A percentile compares a stretch with the other conserved stretches of the same genome.
Conservation (phyloP, 2,329 filamentous ascomycete genomes). For the Monilinia fructicola region DNA sequence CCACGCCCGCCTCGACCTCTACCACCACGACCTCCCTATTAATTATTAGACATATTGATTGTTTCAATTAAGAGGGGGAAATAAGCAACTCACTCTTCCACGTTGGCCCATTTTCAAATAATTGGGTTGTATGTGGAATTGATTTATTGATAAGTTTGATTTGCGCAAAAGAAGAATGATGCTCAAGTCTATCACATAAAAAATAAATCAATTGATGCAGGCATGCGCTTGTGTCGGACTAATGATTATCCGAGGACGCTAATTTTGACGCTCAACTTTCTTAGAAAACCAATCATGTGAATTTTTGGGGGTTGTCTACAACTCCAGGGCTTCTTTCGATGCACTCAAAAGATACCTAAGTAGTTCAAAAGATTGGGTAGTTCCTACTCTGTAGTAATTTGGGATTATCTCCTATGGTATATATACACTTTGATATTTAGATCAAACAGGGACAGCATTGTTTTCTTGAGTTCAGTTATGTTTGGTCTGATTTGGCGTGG, state of each 20-base stretch:
- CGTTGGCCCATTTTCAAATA: conserved; percentile 36
- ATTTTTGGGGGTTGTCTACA: neutral
- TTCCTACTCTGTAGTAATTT: too few relatives aligned
- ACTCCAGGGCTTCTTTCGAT: neutral
- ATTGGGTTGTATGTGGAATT: conserved; percentile 7
- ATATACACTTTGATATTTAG: too few relatives aligned
- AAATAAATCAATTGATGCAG: conserved; percentile 11
- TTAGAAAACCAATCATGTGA: neutral
- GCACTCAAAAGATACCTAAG: neutral
- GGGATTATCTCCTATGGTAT: too few relatives aligned
- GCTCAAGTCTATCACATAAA: conserved; percentile 1
- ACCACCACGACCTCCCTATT: conserved; percentile 29
- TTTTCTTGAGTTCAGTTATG: too few relatives aligned
- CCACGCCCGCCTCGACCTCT: conserved; percentile 34
- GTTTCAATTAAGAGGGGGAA: conserved; percentile 12
- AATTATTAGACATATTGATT: conserved; percentile 9
- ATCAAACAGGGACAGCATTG: too few relatives aligned
- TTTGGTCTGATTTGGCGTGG: too few relatives aligned
- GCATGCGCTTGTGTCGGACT: neutral
- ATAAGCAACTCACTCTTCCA: conserved; percentile 35
- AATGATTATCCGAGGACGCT: conserved; percentile 1
- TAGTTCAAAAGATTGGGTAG: neutral
- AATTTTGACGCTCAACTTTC: neutral
- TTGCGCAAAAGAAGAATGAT: conserved; percentile 8
- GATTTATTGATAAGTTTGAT: neutral